Conservation (phyloP, 2,329 filamentous ascomycete genomes). For the Diplodia intermedia region DNA sequence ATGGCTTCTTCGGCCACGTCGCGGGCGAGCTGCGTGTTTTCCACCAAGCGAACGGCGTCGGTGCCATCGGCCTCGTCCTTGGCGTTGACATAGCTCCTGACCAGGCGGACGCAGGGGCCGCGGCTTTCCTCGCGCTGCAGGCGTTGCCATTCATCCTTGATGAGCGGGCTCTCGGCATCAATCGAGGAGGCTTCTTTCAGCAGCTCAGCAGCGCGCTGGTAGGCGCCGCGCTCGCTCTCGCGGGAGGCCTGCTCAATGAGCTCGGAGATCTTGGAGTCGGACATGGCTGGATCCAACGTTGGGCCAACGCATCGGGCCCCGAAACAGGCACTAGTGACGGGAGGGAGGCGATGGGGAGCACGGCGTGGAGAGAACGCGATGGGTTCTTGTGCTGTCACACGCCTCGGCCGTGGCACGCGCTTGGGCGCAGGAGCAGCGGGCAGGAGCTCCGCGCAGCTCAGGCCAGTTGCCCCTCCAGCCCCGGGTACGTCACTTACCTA, state of each 20-base stretch:
- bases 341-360: neutral
- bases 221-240: constrained; percentile 38
- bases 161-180: constrained; percentile 49
- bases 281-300: constrained; percentile 21
- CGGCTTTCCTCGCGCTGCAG: constrained; percentile 50
- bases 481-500: neutral
- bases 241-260: constrained; percentile 34
- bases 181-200: constrained; percentile 55
- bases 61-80: constrained; percentile 51
- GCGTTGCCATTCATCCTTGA: constrained; percentile 52
- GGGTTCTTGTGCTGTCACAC: constrained; percentile 14
- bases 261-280: constrained; percentile 26
- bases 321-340: neutral
- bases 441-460: neutral
- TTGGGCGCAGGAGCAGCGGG: constrained; percentile 1
- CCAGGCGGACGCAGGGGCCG: constrained; percentile 44
- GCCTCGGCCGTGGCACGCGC: constrained; percentile 25
- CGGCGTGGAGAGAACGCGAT: neutral
- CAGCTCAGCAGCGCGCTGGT: constrained; percentile 50
- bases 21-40: constrained; percentile 41
- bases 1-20: constrained; percentile 51
- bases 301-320: constrained; percentile 13
- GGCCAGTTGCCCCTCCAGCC: neutral
- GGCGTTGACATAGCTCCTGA: constrained; percentile 46
- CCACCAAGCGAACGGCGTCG: constrained; percentile 44